These are phyloP conservation scores for Flaveria robusta DNA, from an alignment of 129 eudicot genomes.

Conservation along the genomic window DNA sequence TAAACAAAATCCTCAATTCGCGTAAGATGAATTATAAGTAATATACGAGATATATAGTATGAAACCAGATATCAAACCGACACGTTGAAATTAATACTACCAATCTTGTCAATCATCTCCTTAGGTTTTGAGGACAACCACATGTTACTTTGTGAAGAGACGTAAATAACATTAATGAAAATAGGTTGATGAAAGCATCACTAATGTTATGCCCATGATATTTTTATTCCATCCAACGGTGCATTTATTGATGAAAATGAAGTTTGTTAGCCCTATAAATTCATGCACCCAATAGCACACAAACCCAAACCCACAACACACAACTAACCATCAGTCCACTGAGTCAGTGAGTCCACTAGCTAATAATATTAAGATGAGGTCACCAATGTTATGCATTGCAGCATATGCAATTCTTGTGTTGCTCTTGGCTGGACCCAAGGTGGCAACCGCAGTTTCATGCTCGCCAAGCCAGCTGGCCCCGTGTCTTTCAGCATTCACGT, in stretches of 20 bases:
- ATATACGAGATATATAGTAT: no score
- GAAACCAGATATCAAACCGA: neutral
- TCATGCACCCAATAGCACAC: neutral
- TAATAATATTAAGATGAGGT: slow-evolving; percentile 27
- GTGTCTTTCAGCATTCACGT: slow-evolving; percentile 37
- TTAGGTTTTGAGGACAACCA: neutral
- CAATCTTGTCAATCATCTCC: no score
- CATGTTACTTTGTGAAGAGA: slow-evolving; percentile 9
- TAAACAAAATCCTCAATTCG: no score
- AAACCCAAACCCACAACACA: neutral
- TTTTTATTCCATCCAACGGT: no score
- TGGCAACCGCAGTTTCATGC: no score
- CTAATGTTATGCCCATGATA: no score
- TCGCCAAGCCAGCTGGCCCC: slow-evolving; percentile 20
- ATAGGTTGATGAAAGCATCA: neutral
- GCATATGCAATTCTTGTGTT: slow-evolving; percentile 31
- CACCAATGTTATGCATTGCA: slow-evolving; percentile 19
- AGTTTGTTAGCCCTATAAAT: slow-evolving; percentile 20
- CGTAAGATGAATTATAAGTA: no score
- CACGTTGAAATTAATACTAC: neutral
- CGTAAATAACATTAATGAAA: neutral
- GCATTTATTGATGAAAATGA: no score
- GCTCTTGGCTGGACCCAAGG: slow-evolving; percentile 3
- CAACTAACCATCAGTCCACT: neutral
- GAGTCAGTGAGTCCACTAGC: neutral